Evolutionary conservation across 2,329 filamentous ascomycete species (phyloP).

Genomic region (Sordariomycetes sp.): DNA sequence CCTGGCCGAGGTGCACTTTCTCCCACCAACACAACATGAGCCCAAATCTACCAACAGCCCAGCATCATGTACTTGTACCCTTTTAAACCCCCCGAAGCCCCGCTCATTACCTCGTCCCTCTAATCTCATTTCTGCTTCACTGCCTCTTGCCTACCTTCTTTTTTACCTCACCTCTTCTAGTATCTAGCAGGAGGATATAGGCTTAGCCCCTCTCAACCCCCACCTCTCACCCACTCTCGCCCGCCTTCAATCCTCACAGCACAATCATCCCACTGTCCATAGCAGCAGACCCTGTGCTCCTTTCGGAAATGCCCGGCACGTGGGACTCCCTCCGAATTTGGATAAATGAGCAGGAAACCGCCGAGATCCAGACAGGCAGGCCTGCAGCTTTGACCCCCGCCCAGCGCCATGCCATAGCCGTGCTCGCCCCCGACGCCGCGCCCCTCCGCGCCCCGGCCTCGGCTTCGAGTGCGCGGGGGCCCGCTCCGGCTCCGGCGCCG

Average conservation of each 20-base stretch:
- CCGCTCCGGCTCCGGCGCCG: not conserved
- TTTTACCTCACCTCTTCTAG: not conserved
- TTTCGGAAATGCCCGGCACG: constrained; percentile 10
- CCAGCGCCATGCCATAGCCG: constrained; percentile 27
- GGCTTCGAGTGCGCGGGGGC: not conserved
- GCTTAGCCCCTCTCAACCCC: not conserved
- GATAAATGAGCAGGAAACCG: constrained; percentile 22
- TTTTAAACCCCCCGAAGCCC: no score
- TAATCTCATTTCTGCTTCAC: no score
- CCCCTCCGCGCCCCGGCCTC: not conserved
- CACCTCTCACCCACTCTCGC: not conserved
- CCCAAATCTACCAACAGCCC: no score
- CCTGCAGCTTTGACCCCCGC: constrained; percentile 24
- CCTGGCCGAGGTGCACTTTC: no score
- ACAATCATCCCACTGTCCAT: constrained; percentile 8
- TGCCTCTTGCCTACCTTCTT: not conserved
- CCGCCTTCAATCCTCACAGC: not conserved
- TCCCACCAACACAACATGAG: no score
- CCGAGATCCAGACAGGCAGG: not conserved
- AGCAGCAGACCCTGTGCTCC: not conserved
- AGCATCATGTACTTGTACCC: no score
- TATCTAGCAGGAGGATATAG: not conserved
- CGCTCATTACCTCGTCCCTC: no score
- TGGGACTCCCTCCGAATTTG: constrained; percentile 26
- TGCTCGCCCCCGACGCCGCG: constrained; percentile 19